Evolutionary conservation across 148 eudicot genomes (phyloP), one percentile per base, ranked within the genome.

Genomic region (Amaranthus hypochondriacus): DNA sequence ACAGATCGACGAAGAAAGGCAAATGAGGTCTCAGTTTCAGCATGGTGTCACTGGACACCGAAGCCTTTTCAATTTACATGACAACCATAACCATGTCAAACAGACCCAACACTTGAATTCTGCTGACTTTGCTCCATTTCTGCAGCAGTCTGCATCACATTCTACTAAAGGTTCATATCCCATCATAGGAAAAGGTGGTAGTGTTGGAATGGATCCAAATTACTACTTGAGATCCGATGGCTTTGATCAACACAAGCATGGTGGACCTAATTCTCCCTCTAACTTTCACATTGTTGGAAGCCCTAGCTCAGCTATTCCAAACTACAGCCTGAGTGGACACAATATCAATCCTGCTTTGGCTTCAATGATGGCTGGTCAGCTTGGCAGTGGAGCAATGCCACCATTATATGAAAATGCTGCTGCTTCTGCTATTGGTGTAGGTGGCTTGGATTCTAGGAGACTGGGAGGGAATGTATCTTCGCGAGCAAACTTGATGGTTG

Each of bases 291-390:
- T 81, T 77, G 76, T 88, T 42, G 91, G 86, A 72, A 87, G 92
- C 80, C 95, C 90, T 51, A 88, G 88, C 84, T 86, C 97, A 66
- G 83, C 92, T 14, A 85, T 88, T 84, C 82, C 85, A 51, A 80
- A 78, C 76, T 84, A 89, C 67, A 86, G 89, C 43, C 77, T 87
- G 46, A 84, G 82, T 78, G 92, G 94, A 21, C 82, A 83, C 70
- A 81, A 63, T 49, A 76, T 85, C 60, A 86, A 92, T 75, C 94
- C 92, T 28, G 84, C 86, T 9, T 86, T 90, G 64, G 88, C 89
- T 12, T 82, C 92, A 7, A 85, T 84, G 86, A 77, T 84, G 80
- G 89, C 85, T 3, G 84, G 87, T 69, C 93, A 85, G 65, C 78
- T 82, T 69, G 87, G 84, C 42, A 74, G 84, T 68, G 84, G 86